Evolutionary conservation across 306 rosid genomes (phyloP).

Genomic region (Cicer cuneatum): DNA sequence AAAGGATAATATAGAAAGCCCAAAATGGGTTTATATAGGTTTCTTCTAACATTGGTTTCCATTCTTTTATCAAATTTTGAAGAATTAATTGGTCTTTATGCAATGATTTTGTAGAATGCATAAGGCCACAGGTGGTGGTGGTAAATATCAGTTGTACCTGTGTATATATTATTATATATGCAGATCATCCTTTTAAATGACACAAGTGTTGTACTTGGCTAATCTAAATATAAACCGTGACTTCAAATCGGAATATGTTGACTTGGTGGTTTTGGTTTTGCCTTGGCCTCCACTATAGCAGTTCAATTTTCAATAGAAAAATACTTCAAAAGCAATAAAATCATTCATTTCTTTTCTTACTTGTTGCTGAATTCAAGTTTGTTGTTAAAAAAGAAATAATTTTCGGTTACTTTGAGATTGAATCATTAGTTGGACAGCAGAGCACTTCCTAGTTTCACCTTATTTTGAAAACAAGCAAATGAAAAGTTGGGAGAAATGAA

Average conservation of each 20-base stretch:
- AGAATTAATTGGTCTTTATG: constrained; percentile 35
- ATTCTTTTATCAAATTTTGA: constrained; percentile 57
- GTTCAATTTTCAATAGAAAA: neutral
- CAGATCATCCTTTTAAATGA: constrained; percentile 31
- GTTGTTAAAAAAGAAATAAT: neutral
- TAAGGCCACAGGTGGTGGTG: constrained; percentile 42
- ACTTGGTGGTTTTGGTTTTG: constrained; percentile 12
- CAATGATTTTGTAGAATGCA: constrained; percentile 46
- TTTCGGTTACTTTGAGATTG: neutral
- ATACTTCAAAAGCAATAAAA: neutral
- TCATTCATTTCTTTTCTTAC: neutral
- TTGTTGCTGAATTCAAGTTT: neutral
- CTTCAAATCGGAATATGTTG: neutral
- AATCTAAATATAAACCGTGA: no score
- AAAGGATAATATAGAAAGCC: constrained; percentile 54
- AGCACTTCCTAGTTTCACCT: no score
- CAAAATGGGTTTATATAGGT: constrained; percentile 40
- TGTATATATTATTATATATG: constrained; percentile 26
- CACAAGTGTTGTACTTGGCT: neutral
- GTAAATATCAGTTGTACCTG: constrained; percentile 42
- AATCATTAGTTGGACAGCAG: neutral
- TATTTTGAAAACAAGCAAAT: no score
- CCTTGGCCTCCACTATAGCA: neutral
- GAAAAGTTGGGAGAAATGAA: no score
- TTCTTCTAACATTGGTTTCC: constrained; percentile 47